Conservation (phyloP, 805 yeast species). For the Spathaspora arborariae region DNA sequence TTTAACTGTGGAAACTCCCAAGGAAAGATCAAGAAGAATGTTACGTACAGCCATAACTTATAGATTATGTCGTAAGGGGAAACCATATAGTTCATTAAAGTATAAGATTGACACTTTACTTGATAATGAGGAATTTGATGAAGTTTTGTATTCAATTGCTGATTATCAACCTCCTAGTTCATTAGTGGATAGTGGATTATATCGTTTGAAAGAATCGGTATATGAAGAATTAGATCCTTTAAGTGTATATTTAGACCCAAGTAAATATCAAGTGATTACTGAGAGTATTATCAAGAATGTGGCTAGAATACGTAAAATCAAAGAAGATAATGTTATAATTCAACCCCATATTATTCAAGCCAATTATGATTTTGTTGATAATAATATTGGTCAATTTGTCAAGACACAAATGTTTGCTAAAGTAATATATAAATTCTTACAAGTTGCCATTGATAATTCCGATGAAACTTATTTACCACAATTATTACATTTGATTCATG, state of each 20-base stretch:
- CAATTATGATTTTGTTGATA: constrained; percentile 28
- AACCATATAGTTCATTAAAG: constrained; percentile 49
- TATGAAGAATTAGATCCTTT: constrained; percentile 61
- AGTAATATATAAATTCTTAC: constrained; percentile 53
- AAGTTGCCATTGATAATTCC: constrained; percentile 45
- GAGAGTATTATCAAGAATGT: constrained; percentile 43
- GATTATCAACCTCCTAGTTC: constrained; percentile 61
- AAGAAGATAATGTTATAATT: constrained; percentile 43
- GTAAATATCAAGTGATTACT: constrained; percentile 50
- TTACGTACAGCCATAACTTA: constrained; percentile 46
- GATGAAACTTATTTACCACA: constrained; percentile 56
- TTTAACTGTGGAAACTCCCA: constrained; percentile 21
- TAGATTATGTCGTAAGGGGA: constrained; percentile 48
- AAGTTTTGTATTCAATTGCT: constrained; percentile 57
- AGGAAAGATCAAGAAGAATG: constrained; percentile 21
- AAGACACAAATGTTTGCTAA: constrained; percentile 53
- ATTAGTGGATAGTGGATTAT: constrained; percentile 56
- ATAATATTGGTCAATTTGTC: constrained; percentile 45
- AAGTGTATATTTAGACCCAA: constrained; percentile 42
- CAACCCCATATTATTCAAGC: constrained; percentile 41
- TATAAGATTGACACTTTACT: constrained; percentile 24
- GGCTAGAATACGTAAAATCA: constrained; percentile 33
- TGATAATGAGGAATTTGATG: constrained; percentile 38
- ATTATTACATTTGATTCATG: constrained; percentile 67
- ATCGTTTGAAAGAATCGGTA: constrained; percentile 58